These are phyloP conservation scores for Patellaria atrata DNA, from an alignment of 495 filamentous ascomycete genomes.

Conservation along the genomic window DNA sequence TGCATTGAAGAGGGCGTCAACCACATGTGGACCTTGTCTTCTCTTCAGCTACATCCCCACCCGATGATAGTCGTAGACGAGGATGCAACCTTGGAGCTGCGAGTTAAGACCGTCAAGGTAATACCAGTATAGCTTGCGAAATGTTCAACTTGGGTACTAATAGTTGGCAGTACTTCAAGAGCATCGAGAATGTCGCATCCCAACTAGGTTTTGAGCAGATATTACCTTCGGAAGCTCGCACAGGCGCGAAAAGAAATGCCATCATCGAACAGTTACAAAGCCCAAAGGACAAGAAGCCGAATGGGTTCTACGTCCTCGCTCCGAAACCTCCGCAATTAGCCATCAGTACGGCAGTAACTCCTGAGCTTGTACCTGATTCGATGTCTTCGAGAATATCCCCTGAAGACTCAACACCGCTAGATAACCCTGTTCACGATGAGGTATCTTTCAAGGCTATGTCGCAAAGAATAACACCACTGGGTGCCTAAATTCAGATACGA, in stretches of 20 bases:
- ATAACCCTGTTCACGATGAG: slow-evolving; percentile 2
- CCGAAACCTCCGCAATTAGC: slow-evolving; percentile 16
- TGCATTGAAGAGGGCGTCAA: slow-evolving; percentile 73
- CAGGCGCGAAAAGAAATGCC: slow-evolving; percentile 20
- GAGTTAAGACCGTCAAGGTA: slow-evolving; percentile 77
- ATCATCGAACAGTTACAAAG: slow-evolving; percentile 22
- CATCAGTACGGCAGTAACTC: slow-evolving; percentile 13
- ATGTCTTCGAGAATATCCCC: slow-evolving; percentile 10
- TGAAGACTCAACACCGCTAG: not conserved
- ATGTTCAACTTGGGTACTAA: not conserved
- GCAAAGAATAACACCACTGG: slow-evolving; percentile 3
- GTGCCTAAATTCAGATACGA: not conserved
- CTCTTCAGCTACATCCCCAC: slow-evolving; percentile 64
- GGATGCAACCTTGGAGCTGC: slow-evolving; percentile 68
- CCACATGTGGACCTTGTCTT: slow-evolving; percentile 81
- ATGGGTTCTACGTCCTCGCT: slow-evolving; percentile 7
- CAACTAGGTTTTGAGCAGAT: slow-evolving; percentile 45
- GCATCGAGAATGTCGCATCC: slow-evolving; percentile 44
- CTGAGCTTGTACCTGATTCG: slow-evolving; percentile 18
- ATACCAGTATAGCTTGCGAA: not conserved
- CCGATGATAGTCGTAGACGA: slow-evolving; percentile 73
- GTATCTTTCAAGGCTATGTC: slow-evolving; percentile 4
- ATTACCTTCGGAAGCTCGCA: slow-evolving; percentile 30
- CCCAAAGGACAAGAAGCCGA: slow-evolving; percentile 9
- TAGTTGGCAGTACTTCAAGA: slow-evolving; percentile 49